phyloP scores from a whole-genome alignment of 140 eudicot species.

The Flaveria floridana region DNA sequence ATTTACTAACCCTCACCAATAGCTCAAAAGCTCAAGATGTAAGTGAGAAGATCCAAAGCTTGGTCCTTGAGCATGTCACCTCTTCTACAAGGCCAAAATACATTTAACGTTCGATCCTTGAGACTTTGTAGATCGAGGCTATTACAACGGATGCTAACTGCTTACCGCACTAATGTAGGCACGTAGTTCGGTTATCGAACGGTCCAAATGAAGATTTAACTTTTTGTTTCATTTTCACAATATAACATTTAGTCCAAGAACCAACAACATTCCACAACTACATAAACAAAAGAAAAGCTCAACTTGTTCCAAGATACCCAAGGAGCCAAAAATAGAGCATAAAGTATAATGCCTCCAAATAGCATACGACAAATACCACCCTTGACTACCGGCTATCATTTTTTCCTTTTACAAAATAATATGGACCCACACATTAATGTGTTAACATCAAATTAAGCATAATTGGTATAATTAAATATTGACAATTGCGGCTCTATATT shows the following conservation, averaged over 20 bases:
- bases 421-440: slow-evolving; percentile 16
- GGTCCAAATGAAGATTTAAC: too few relatives aligned
- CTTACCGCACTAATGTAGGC: too few relatives aligned
- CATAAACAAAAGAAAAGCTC: slow-evolving; percentile 4
- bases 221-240: too few relatives aligned
- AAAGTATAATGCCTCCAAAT: slow-evolving; percentile 1
- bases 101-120: too few relatives aligned
- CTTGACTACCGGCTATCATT: slow-evolving; percentile 14
- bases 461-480: slow-evolving; percentile 10
- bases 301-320: neutral
- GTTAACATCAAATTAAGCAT: slow-evolving; percentile 23
- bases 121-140: too few relatives aligned
- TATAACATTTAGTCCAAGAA: neutral
- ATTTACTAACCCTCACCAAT: too few relatives aligned
- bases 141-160: too few relatives aligned
- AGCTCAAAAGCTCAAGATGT: too few relatives aligned
- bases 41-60: too few relatives aligned
- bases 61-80: too few relatives aligned
- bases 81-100: too few relatives aligned
- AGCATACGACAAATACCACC: slow-evolving; percentile 20
- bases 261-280: neutral
- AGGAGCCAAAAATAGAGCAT: neutral
- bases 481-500: slow-evolving; percentile 43
- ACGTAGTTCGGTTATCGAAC: too few relatives aligned
- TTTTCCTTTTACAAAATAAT: slow-evolving; percentile 23